A percentile compares a stretch with the other conserved stretches of the same genome.
phyloP scores from a whole-genome alignment of 2,329 filamentous ascomycete genomes.

The Shiraia bambusicola region DNA sequence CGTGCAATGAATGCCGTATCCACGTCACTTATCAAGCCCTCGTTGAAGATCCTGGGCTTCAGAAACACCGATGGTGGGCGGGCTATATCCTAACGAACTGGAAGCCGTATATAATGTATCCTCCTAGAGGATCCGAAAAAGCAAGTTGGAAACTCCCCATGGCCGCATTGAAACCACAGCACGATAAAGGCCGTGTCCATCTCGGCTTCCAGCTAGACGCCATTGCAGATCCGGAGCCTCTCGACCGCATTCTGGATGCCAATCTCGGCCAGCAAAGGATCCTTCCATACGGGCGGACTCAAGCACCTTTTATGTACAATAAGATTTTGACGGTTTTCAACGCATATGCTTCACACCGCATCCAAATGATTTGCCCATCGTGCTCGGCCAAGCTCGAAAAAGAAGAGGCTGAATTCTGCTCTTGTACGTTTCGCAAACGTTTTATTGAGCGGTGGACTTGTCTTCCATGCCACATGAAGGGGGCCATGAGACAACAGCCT shows the following conservation, averaged over 20 bases:
- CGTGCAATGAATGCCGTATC: constrained; percentile 33
- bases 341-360: constrained; percentile 1
- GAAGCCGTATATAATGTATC: constrained; percentile 18
- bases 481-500: too few species aligned
- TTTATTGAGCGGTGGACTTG: constrained; percentile 24
- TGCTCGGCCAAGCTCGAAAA: constrained; percentile 11
- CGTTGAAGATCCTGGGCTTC: constrained; percentile 19
- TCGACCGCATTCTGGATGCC: constrained; percentile 24
- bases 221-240: constrained; percentile 15
- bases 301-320: constrained; percentile 15
- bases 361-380: constrained; percentile 12
- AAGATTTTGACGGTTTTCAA: constrained; percentile 7
- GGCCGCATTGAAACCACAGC: constrained; percentile 8
- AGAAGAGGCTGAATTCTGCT: constrained; percentile 5
- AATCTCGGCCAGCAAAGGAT: constrained; percentile 17
- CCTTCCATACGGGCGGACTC: constrained; percentile 12
- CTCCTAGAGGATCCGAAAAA: constrained; percentile 9
- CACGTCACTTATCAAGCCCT: constrained; percentile 30
- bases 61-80: constrained; percentile 20
- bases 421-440: constrained; percentile 20
- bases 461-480: constrained; percentile 11
- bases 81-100: constrained; percentile 20
- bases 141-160: constrained; percentile 9
- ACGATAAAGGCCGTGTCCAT: constrained; percentile 29
- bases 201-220: constrained; percentile 12